Percentiles rank a stretch among this genome's conserved stretches.
These are phyloP conservation scores for Rhododendron vialii DNA, from an alignment of 148 eudicot species.

Conservation along the genomic window DNA sequence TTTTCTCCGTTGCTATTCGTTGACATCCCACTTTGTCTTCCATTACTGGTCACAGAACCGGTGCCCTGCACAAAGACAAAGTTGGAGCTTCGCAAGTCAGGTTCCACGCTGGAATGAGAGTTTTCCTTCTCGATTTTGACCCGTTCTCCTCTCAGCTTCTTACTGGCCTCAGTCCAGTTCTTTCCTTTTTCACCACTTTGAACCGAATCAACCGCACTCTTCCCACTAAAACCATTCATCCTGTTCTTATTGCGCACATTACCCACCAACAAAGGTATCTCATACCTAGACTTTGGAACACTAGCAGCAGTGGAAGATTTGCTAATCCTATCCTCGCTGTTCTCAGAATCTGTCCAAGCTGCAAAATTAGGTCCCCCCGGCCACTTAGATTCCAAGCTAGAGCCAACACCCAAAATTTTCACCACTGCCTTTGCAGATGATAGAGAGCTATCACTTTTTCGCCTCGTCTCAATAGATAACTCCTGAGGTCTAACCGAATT, in stretches of 20 bases:
- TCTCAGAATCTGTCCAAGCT: slow-evolving; percentile 49
- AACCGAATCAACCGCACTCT: slow-evolving; percentile 20
- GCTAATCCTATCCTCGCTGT: slow-evolving; percentile 75
- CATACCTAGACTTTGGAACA: slow-evolving; percentile 38
- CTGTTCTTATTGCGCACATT: slow-evolving; percentile 29
- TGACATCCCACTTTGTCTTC: slow-evolving; percentile 33
- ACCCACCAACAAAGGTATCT: slow-evolving; percentile 17
- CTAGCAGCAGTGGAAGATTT: slow-evolving; percentile 78
- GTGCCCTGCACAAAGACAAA: slow-evolving; percentile 57
- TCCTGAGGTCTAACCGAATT: slow-evolving; percentile 22
- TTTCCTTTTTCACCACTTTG: slow-evolving; percentile 30
- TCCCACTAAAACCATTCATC: slow-evolving; percentile 29
- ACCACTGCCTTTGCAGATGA: slow-evolving; percentile 59
- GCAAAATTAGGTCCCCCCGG: slow-evolving; percentile 29
- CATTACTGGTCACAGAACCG: slow-evolving; percentile 37
- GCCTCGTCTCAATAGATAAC: slow-evolving; percentile 21
- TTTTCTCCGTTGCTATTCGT: slow-evolving; percentile 33
- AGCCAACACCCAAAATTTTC: slow-evolving; percentile 20
- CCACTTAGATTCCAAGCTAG: slow-evolving; percentile 19
- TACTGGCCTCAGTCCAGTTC: slow-evolving; percentile 37
- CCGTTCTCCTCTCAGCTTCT: slow-evolving; percentile 54
- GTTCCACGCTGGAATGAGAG: slow-evolving; percentile 72
- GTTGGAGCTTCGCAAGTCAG: slow-evolving; percentile 70
- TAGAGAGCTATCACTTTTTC: slow-evolving; percentile 43
- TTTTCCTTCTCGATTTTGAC: slow-evolving; percentile 57